These are phyloP conservation scores for Furcasterigmium furcatum DNA, from an alignment of 2,329 filamentous ascomycete genomes.

Conservation along the genomic window DNA sequence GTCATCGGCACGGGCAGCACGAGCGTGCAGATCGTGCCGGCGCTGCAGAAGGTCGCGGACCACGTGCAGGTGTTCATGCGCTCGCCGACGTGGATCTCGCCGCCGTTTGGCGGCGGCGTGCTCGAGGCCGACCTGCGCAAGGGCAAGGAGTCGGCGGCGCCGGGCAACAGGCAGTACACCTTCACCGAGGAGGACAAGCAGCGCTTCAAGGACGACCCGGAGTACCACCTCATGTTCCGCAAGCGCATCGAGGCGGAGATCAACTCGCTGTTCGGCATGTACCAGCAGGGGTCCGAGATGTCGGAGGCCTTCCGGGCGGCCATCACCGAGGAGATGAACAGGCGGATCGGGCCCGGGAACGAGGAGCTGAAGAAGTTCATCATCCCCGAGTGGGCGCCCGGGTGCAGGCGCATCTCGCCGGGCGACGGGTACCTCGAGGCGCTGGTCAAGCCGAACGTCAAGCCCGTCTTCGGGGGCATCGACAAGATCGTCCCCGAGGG, in stretches of 20 bases:
- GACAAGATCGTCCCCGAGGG: constrained; percentile 27
- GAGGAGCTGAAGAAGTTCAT: constrained; percentile 36
- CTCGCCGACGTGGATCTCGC: constrained; percentile 23
- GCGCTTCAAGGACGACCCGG: constrained; percentile 33
- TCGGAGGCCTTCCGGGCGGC: constrained; percentile 31
- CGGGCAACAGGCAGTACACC: constrained; percentile 34
- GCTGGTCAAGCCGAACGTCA: constrained; percentile 38
- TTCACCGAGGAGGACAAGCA: constrained; percentile 34
- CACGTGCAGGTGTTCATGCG: constrained; percentile 23
- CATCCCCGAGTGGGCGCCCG: constrained; percentile 38
- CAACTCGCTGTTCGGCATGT: constrained; percentile 38
- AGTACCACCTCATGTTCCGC: constrained; percentile 35
- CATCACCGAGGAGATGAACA: constrained; percentile 39
- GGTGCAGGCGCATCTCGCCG: constrained; percentile 37
- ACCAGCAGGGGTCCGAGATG: constrained; percentile 33
- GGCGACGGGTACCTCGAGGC: constrained; percentile 39
- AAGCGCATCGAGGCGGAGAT: constrained; percentile 38
- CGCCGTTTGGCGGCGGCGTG: constrained; percentile 20
- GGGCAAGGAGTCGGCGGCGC: constrained; percentile 21
- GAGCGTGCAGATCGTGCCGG: constrained; percentile 47
- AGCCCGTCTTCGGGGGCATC: constrained; percentile 35
- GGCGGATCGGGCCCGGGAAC: constrained; percentile 34
- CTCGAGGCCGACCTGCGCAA: constrained; percentile 21
- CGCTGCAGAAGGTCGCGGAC: constrained; percentile 27
- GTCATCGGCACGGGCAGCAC: constrained; percentile 52